Evolutionary conservation across 345 rosid species (phyloP), one percentile per base, ranked within the genome.

Genomic region (Salix exigua): DNA sequence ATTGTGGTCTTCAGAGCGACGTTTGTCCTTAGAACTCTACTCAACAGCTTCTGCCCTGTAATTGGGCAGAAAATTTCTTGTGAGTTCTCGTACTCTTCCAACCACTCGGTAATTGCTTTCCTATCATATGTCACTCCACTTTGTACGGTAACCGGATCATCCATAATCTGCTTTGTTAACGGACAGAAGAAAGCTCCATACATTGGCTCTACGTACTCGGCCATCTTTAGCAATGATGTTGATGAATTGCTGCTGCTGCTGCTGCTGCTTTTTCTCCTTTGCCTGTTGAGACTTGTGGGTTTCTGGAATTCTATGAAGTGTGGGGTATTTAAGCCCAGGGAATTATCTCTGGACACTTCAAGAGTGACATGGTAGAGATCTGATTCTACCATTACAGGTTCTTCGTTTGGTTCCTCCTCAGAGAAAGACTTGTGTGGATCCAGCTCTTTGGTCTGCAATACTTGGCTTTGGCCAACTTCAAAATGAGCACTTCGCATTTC

Each of bases 131-230:
- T 94, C 48, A 87, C 85, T 79, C 97, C 97, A 63, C 86, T 92
- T 78, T 91, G 88, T 46, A 86, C 64, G 75, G 92, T 91, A 48
- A 94, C 97, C 21, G 98, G 98, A 84, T 94, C 97, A 28, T 87
- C 90, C 98, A 94, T 94, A 66, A 92, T 63, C 65, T 89, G 86
- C 86, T 87, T 90, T 40, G 95, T 90, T 83, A 94, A 72, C 21
- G 97, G 97, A 80, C 98, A 94, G 87, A 78, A 88, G 88, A 94
- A 94, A 53, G 91, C 75, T 64, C 86, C 88, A 74, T 94, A 94
- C 26, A 88, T 85, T 61, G 98, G 97, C 79, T 94, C 97, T 28
- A 86, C 80, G 68, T 83, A 79, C 74, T 87, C 88, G 82, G 88
- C 81, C 80, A 81, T 82, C 53, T 81, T 85, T 17, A 87, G 85